Base-by-base conservation (phyloP, 257 asterid genomes). In the Solanum acaule region DNA sequence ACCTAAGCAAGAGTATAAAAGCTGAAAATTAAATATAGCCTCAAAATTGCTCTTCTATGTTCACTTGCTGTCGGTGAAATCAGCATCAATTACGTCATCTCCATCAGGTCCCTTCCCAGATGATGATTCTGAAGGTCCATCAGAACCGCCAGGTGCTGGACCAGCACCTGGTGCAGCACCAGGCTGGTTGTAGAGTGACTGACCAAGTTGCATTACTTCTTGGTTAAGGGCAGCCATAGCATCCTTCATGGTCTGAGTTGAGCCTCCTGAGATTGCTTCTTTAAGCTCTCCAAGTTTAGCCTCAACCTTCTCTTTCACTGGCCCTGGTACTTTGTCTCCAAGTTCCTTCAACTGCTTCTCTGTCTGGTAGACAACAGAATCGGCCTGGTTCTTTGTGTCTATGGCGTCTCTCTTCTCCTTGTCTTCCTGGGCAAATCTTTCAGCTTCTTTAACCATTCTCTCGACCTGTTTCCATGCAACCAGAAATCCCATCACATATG, bases 201-300 rank as follows among this genome's bases (percentile, higher is more conserved):
- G 98, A 11, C 99, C 99, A 23, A 97, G 93, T 89, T 97, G 98
- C 99, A 97, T 97, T 7, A 97, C 99, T 94, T 97, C 99, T 89
- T 97, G 98, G 91, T 97, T 97, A 35, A 97, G 91, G 31, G 98
- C 98, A 88, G 96, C 89, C 95, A 97, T 94, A 4, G 98, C 98
- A 81, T 97, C 99, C 92, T 97, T 97, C 2, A 97, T 95, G 40
- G 94, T 90, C 88, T 96, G 99, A 61, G 98, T 95, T 22, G 95
- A 88, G 44, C 94, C 99, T 23, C 98, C 97, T 10, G 98, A 88
- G 31, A 96, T 93, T 25, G 99, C 98, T 27, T 94, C 95, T 92
- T 92, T 96, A 3, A 97, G 99, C 90, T 97, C 99, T 37, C 94
- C 95, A 8, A 97, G 99, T 91, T 97, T 97, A 2, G 96, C 95